Evolutionary conservation across 352 stramenopile species (phyloP), one percentile per base, ranked within the genome.

Genomic region (Globisporangium solare): DNA sequence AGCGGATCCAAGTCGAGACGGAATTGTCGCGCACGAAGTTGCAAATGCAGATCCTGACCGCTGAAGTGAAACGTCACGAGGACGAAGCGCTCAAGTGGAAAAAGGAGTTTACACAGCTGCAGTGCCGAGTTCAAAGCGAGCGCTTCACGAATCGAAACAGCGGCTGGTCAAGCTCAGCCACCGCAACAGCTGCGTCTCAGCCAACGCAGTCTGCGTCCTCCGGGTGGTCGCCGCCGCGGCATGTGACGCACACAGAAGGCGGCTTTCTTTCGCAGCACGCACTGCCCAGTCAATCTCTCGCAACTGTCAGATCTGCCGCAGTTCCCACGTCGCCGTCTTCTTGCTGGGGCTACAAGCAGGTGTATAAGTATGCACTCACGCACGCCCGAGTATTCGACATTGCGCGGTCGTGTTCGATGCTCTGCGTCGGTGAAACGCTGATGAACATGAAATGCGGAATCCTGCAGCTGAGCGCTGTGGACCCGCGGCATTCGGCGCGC

Each of bases 361-460:
- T 80, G 4, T 83, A 73, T 17, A 63, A 61, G 10, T 55, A 70
- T 12, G 50, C 65, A 8, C 64, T 89, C 35, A 22, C 58, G 47
- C 69, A 65, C 51, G 68, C 76, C 14, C 76, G 79, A 12, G 79
- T 89, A 27, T 86, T 85, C 32, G 69, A 64, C 27, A 83, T 89
- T 41, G 63, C 71, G 14, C 47, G 20, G 21, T 83, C 75, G 18
- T 84, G 71, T 35, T 55, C 41, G 37, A 70, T 77, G 52, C 6
- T 89, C 17, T 89, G 76, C 47, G 63, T 88, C 15, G 76, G 74
- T 12, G 79, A 86, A 17, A 61, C 68, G 31, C 40, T 86, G 10
- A 49, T 40, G 18, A 18, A 54, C 20, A 64, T 35, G 21, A 67
- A 60, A 43, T 62, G 74, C 56, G 76, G 76, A 14, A 56, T 86